Base-by-base conservation (phyloP, 345 rosid species). In the Corchorus olitorius region DNA sequence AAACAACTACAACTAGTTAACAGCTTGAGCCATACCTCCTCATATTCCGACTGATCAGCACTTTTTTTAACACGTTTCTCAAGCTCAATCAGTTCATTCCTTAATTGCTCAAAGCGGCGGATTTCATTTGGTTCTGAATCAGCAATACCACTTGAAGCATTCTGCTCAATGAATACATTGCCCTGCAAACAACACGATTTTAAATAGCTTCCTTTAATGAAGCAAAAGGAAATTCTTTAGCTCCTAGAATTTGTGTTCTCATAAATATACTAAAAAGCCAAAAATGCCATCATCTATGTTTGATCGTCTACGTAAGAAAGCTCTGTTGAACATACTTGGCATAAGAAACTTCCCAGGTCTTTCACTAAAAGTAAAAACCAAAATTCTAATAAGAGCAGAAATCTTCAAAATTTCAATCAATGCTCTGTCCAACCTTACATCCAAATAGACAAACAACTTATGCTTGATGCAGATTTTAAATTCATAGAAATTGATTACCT, bases 41-140 rank as follows among this genome's bases (percentile, higher is more conserved):
- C 91, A 76, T 77, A 85, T 78, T 83, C 89, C 19, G 92, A 85
- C 62, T 88, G 88, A 84, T 88, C 81, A 58, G 97, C 82, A 85
- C 89, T 90, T 82, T 80, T 89, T 82, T 88, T 94, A 75, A 96
- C 95, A 66, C 97, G 92, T 80, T 87, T 89, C 84, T 96, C 98
- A 70, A 96, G 97, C 85, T 96, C 97, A 73, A 93, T 90, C 41
- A 96, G 89, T 82, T 96, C 99, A 75, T 85, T 93, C 84, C 94
- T 90, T 39, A 96, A 78, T 76, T 89, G 81, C 83, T 93, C 97
- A 37, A 92, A 96, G 35, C 98, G 90, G 73, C 62, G 85, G 58
- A 96, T 87, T 76, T 93, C 98, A 86, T 76, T 83, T 49, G 90
- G 87, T 77, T 87, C 91, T 4, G 91, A 82, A 72, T 81, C 85